These are phyloP conservation scores for Sanghuangporus weigelae DNA, from an alignment of 1,284 basidiomycete species.

Conservation along the genomic window DNA sequence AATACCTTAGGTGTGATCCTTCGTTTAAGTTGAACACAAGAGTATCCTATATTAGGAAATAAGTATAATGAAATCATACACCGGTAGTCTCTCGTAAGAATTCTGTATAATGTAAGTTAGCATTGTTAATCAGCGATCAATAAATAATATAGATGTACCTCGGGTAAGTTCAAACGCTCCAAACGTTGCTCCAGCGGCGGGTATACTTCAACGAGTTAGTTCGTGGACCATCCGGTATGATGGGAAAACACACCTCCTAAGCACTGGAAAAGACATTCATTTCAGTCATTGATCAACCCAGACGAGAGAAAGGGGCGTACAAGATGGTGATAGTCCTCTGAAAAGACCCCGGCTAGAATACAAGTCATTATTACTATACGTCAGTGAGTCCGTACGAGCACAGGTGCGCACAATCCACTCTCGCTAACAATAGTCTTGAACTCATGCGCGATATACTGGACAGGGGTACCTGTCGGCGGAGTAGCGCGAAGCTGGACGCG, in stretches of 20 bases:
- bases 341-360: constrained; percentile 59
- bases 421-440: constrained; percentile 64
- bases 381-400: constrained; percentile 16
- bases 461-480: constrained; percentile 73
- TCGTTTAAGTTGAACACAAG: background rate
- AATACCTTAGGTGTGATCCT: background rate
- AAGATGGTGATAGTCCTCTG: constrained; percentile 65
- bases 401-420: constrained; percentile 63
- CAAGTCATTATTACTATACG: background rate
- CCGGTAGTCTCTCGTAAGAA: constrained; percentile 26
- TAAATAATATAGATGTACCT: constrained; percentile 36
- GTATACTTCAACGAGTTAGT: constrained; percentile 51
- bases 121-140: background rate
- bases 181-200: constrained; percentile 88
- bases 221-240: background rate
- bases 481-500: constrained; percentile 76
- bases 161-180: constrained; percentile 86
- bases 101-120: constrained; percentile 20
- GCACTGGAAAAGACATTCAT: constrained; percentile 31
- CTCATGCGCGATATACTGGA: constrained; percentile 79
- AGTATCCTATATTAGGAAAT: background rate
- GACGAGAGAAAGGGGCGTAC: constrained; percentile 35
- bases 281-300: background rate
- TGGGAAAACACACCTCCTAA: constrained; percentile 46
- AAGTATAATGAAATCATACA: constrained; percentile 17